Percentiles rank a stretch among this genome's conserved stretches.
phyloP scores from a whole-genome alignment of 305 asterid species.

The Fraxinus baroniana region DNA sequence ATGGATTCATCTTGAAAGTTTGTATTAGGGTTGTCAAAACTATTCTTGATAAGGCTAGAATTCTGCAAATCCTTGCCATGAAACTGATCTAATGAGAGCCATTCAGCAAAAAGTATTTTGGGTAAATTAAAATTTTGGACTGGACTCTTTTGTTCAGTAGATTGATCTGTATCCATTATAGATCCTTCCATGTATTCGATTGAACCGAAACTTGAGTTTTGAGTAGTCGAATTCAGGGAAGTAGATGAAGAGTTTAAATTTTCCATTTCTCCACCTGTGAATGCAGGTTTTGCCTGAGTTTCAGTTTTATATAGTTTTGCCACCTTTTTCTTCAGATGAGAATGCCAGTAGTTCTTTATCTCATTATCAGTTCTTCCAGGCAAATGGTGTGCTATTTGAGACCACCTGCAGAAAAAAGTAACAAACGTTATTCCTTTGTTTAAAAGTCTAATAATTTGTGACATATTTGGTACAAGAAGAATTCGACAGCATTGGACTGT shows the following conservation, averaged over 20 bases:
- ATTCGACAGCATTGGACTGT: background rate
- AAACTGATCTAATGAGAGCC: conserved; percentile 51
- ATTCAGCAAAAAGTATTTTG: conserved; percentile 58
- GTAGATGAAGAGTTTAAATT: conserved; percentile 26
- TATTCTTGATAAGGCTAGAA: conserved; percentile 18
- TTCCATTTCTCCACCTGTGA: background rate
- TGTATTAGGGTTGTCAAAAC: conserved; percentile 19
- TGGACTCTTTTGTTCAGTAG: conserved; percentile 24
- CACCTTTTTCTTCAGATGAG: conserved; percentile 65
- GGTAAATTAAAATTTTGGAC: conserved; percentile 44
- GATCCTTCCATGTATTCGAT: conserved; percentile 37
- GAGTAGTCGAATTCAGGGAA: conserved; percentile 33
- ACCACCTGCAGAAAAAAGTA: conserved; percentile 53
- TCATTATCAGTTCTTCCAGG: conserved; percentile 86
- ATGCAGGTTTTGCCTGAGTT: conserved; percentile 18
- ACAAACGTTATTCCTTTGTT: background rate
- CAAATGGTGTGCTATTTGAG: conserved; percentile 70
- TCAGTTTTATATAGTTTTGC: conserved; percentile 31
- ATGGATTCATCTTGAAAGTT: conserved; percentile 34
- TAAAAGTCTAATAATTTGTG: background rate
- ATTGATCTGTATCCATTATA: conserved; percentile 37
- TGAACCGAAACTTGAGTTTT: conserved; percentile 35
- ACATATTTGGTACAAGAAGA: background rate
- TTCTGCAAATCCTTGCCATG: conserved; percentile 29
- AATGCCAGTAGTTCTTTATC: conserved; percentile 82